These are phyloP conservation scores for Marasmius oreades DNA, from an alignment of 1,284 basidiomycete species.

Conservation along the genomic window DNA sequence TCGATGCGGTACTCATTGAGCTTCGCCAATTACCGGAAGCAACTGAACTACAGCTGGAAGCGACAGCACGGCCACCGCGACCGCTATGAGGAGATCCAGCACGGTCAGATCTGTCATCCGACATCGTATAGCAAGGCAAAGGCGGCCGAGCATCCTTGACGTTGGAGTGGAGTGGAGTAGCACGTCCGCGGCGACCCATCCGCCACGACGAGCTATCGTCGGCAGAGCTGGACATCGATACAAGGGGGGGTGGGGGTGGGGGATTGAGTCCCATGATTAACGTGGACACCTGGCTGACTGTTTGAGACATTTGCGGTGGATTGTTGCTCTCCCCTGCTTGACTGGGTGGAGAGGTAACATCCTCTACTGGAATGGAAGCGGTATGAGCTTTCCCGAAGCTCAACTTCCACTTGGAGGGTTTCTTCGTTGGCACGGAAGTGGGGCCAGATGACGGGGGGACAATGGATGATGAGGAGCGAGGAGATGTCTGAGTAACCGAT, in stretches of 20 bases:
- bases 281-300: slow-evolving; percentile 65
- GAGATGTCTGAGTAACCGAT: slow-evolving; percentile 17
- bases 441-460: slow-evolving; percentile 14
- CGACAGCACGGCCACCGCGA: slow-evolving; percentile 47
- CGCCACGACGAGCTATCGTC: slow-evolving; percentile 34
- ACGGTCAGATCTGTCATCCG: slow-evolving; percentile 34
- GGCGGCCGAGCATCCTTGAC: slow-evolving; percentile 16
- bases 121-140: slow-evolving; percentile 6
- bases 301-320: slow-evolving; percentile 44
- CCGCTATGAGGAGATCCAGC: slow-evolving; percentile 52
- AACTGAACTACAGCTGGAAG: slow-evolving; percentile 56
- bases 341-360: slow-evolving; percentile 35
- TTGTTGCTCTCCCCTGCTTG: slow-evolving; percentile 14
- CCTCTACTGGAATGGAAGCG: slow-evolving; percentile 24
- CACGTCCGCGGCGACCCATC: slow-evolving; percentile 34
- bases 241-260: slow-evolving; percentile 21
- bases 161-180: slow-evolving; percentile 16
- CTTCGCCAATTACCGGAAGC: slow-evolving; percentile 71
- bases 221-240: slow-evolving; percentile 17
- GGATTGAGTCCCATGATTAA: slow-evolving; percentile 67
- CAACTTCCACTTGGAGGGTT: slow-evolving; percentile 77
- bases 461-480: slow-evolving; percentile 18
- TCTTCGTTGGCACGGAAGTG: slow-evolving; percentile 47
- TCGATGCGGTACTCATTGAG: slow-evolving; percentile 64
- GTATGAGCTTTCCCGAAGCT: slow-evolving; percentile 61